Evolutionary conservation across 1,284 basidiomycete genomes (phyloP).

Genomic region (Ganoderma lucidum): DNA sequence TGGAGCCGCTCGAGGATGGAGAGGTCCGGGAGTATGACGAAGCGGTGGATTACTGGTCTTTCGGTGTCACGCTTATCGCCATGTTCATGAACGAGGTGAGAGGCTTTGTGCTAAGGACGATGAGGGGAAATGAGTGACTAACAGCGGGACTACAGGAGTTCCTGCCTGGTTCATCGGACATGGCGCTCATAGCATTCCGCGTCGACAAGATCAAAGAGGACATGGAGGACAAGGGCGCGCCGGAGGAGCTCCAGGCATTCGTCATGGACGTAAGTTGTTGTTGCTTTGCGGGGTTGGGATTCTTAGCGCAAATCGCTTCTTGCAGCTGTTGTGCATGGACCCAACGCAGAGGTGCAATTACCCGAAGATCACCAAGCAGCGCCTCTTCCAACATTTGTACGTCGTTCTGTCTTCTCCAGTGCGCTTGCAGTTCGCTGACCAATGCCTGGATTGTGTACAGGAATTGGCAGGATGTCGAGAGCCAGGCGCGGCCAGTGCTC

Average conservation of each 20-base stretch:
- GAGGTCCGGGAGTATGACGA: conserved; percentile 29
- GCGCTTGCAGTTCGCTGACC: neutral
- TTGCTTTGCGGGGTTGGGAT: neutral
- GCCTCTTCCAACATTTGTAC: conserved; percentile 15
- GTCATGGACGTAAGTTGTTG: conserved; percentile 20
- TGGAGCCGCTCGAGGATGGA: conserved; percentile 13
- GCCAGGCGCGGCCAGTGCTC: neutral
- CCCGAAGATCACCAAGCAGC: conserved; percentile 6
- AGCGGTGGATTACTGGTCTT: conserved; percentile 38
- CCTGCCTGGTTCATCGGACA: conserved; percentile 14
- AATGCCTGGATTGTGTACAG: conserved; percentile 1
- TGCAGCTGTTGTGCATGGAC: conserved; percentile 17
- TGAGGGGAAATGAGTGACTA: neutral
- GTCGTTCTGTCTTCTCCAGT: neutral
- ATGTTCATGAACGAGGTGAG: conserved; percentile 29
- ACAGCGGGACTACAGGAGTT: conserved; percentile 5
- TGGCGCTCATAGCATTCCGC: conserved; percentile 4
- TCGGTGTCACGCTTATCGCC: conserved; percentile 32
- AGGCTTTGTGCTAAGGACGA: neutral
- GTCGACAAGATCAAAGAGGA: conserved; percentile 7
- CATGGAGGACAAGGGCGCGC: conserved; percentile 1
- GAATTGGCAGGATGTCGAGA: conserved; percentile 20
- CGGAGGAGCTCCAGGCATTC: conserved; percentile 12
- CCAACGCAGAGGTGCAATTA: conserved; percentile 9
- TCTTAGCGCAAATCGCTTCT: neutral